Evolutionary conservation across 345 rosid species (phyloP).

Genomic region (Firmiana major): DNA sequence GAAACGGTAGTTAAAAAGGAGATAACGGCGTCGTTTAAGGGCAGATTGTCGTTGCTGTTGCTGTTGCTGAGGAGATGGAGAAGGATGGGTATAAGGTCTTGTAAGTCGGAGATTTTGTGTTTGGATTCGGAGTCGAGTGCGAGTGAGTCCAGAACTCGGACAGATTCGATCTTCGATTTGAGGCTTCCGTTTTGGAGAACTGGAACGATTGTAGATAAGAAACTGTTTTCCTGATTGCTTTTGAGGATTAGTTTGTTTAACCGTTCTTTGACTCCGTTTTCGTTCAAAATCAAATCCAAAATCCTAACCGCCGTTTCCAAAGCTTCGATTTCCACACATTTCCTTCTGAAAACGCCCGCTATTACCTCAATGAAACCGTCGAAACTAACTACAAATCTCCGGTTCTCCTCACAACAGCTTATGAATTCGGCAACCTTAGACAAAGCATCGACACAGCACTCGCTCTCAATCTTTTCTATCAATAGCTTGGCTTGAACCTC

Average conservation of each 20-base stretch:
- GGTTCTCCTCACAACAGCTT: slow-evolving; percentile 43
- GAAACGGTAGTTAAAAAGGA: slow-evolving; percentile 52
- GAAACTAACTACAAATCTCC: slow-evolving; percentile 35
- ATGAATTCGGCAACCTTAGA: slow-evolving; percentile 37
- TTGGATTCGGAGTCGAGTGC: slow-evolving; percentile 51
- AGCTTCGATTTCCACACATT: slow-evolving; percentile 22
- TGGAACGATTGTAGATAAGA: slow-evolving; percentile 35
- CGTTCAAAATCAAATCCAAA: slow-evolving; percentile 33
- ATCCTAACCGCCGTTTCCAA: slow-evolving; percentile 37
- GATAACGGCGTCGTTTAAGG: slow-evolving; percentile 47
- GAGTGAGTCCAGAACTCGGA: slow-evolving; percentile 50
- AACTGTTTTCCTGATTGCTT: slow-evolving; percentile 18
- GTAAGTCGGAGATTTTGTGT: slow-evolving; percentile 40
- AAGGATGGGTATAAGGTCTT: not conserved
- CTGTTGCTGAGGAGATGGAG: slow-evolving; percentile 9
- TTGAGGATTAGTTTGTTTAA: slow-evolving; percentile 36
- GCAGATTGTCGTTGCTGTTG: slow-evolving; percentile 34
- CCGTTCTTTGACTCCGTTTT: slow-evolving; percentile 36
- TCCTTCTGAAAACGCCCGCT: slow-evolving; percentile 39
- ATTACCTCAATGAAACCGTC: slow-evolving; percentile 34
- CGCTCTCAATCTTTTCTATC: slow-evolving; percentile 20
- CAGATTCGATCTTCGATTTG: slow-evolving; percentile 46
- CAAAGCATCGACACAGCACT: slow-evolving; percentile 23
- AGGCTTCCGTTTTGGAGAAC: slow-evolving; percentile 41
- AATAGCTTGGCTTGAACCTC: slow-evolving; percentile 27